Percentiles rank a stretch among this genome's conserved stretches.
Conservation (phyloP, 2,329 filamentous ascomycete species). For the Rugonectria rugulosa region DNA sequence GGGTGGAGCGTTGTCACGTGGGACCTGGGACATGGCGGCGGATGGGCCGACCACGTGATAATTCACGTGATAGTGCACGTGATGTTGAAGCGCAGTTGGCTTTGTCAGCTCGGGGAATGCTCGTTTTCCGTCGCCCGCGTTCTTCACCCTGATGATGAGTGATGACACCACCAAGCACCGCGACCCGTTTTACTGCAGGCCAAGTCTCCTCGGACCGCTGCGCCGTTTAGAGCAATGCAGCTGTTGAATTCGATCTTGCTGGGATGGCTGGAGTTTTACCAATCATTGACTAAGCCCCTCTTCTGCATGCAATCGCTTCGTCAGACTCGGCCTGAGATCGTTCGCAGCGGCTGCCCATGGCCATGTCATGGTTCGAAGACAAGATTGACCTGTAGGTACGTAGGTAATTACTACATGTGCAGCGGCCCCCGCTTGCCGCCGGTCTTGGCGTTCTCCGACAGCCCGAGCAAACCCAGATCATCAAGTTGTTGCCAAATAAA, state of each 20-base stretch:
- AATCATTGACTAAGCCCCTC: slow-evolving; percentile 14
- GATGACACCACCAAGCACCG: too few species aligned
- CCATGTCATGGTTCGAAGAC: neutral
- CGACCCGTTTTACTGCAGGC: too few species aligned
- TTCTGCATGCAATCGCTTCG: slow-evolving; percentile 10
- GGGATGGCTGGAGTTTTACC: neutral
- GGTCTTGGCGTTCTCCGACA: slow-evolving; percentile 37
- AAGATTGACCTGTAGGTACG: too few species aligned
- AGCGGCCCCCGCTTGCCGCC: neutral
- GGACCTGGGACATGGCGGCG: too few species aligned
- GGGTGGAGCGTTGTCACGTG: slow-evolving; percentile 18
- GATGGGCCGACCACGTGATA: neutral
- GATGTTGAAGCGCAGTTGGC: neutral
- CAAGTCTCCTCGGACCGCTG: too few species aligned
- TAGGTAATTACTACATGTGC: neutral
- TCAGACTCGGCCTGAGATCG: slow-evolving; percentile 7
- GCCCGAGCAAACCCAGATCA: slow-evolving; percentile 12
- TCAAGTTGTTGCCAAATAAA: too few species aligned
- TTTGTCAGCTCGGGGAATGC: slow-evolving; percentile 4
- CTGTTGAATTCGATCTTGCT: neutral
- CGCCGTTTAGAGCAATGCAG: too few species aligned
- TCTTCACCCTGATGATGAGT: too few species aligned
- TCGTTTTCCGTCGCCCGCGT: slow-evolving; percentile 11
- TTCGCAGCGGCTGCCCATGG: neutral
- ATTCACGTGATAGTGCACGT: neutral